phyloP scores from a whole-genome alignment of 2,329 filamentous ascomycete species.

The Pseudopithomyces maydicus region DNA sequence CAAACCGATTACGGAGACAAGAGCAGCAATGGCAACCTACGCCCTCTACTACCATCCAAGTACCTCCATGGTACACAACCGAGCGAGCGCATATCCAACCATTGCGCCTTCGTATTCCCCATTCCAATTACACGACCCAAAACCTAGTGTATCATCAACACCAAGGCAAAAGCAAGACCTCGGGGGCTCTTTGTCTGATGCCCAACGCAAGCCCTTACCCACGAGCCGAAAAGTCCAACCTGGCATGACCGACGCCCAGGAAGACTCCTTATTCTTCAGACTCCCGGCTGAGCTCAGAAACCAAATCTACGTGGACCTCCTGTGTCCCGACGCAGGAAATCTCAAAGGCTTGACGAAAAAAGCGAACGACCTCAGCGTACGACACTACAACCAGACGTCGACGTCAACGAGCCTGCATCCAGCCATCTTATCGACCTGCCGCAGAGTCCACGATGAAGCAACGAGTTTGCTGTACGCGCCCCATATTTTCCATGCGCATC shows the following conservation, averaged over 20 bases:
- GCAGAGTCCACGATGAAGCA: conserved; percentile 48
- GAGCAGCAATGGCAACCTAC: conserved; percentile 9
- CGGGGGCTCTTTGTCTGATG: conserved; percentile 6
- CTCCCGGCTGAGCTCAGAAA: conserved; percentile 67
- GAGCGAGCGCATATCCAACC: conserved; percentile 15
- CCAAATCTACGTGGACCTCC: conserved; percentile 57
- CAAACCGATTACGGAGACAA: background rate
- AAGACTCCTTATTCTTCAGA: conserved; percentile 40
- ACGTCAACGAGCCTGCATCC: conserved; percentile 38
- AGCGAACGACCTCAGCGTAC: conserved; percentile 4
- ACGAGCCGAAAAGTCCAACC: background rate
- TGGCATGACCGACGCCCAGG: conserved; percentile 14
- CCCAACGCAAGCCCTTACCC: conserved; percentile 6
- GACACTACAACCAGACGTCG: conserved; percentile 17
- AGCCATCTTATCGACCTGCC: conserved; percentile 49
- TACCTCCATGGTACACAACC: conserved; percentile 5
- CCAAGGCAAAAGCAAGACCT: conserved; percentile 11
- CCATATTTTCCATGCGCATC: conserved; percentile 58
- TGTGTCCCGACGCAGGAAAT: conserved; percentile 30
- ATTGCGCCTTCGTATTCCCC: conserved; percentile 12
- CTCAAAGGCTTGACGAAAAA: conserved; percentile 10
- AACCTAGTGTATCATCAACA: conserved; percentile 11
- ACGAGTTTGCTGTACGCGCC: conserved; percentile 53
- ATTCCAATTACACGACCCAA: conserved; percentile 11
- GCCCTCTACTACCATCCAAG: conserved; percentile 10